These are phyloP conservation scores for Cutaneotrichosporon arboriforme DNA, from an alignment of 1,284 basidiomycete genomes.

Conservation along the genomic window DNA sequence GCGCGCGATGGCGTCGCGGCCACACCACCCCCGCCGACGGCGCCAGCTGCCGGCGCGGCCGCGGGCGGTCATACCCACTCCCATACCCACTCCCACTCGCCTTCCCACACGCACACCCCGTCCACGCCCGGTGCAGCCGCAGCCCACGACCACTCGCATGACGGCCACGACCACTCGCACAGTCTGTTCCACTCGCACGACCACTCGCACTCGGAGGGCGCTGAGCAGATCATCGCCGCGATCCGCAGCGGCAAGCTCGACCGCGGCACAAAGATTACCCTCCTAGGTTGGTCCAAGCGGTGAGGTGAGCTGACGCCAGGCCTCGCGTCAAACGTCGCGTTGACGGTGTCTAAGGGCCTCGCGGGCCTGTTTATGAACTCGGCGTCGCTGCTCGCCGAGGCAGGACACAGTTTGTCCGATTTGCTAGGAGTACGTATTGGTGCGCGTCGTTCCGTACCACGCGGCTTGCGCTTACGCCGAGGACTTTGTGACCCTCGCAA, in stretches of 20 bases:
- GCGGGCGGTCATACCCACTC: too few relatives aligned
- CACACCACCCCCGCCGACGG: too few relatives aligned
- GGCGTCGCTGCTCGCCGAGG: constrained; percentile 86
- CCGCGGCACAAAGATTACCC: constrained; percentile 72
- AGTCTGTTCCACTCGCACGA: constrained; percentile 38
- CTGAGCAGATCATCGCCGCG: constrained; percentile 65
- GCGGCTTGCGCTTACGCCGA: constrained; percentile 12
- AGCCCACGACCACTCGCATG: constrained; percentile 7
- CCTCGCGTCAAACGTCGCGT: constrained; percentile 72
- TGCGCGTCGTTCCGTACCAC: not conserved
- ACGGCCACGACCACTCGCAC: constrained; percentile 61
- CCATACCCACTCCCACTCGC: not conserved
- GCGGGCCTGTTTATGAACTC: constrained; percentile 81
- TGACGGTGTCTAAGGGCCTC: constrained; percentile 76
- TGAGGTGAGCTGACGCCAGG: constrained; percentile 49
- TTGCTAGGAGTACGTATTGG: constrained; percentile 32
- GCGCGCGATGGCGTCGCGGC: too few relatives aligned
- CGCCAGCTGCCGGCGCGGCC: too few relatives aligned
- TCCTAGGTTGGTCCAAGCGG: constrained; percentile 51
- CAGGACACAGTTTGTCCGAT: constrained; percentile 89
- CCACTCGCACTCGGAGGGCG: constrained; percentile 59
- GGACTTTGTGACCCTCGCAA: constrained; percentile 89
- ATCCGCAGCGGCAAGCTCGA: constrained; percentile 64
- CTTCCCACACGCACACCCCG: not conserved
- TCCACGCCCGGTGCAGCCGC: not conserved